A percentile compares a stretch with the other conserved stretches of the same genome.
These are phyloP conservation scores for Toxicodendron radicans DNA, from an alignment of 345 rosid genomes.

Conservation along the genomic window DNA sequence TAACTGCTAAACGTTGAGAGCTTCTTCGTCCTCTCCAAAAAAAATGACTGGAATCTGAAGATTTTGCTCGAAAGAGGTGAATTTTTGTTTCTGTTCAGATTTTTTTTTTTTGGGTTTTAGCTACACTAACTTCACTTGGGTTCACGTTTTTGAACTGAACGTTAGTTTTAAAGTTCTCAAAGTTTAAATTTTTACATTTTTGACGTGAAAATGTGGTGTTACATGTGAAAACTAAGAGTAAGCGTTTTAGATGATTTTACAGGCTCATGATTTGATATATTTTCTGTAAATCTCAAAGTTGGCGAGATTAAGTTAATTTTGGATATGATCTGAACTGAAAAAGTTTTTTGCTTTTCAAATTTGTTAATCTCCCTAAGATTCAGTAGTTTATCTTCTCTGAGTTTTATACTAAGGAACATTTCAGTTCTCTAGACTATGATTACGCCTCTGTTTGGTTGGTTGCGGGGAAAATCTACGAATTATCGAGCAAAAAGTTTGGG, in stretches of 20 bases:
- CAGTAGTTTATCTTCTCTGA: not conserved
- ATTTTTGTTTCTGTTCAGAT: not conserved
- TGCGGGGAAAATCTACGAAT: conserved; percentile 24
- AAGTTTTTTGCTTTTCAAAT: not conserved
- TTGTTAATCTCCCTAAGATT: not conserved
- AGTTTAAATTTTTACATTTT: not conserved
- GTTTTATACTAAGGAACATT: not conserved
- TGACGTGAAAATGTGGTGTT: not conserved
- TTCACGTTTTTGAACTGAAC: not conserved
- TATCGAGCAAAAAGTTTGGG: not conserved
- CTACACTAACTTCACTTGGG: not conserved
- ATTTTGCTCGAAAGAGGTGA: conserved; percentile 5
- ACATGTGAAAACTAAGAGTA: not conserved
- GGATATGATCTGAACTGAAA: not conserved
- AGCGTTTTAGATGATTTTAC: not conserved
- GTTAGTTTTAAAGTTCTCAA: not conserved
- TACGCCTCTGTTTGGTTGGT: conserved; percentile 19
- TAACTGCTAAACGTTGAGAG: not conserved
- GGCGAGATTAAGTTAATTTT: not conserved
- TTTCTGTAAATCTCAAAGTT: not conserved
- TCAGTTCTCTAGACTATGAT: not conserved
- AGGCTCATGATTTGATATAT: not conserved
- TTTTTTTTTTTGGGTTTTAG: not conserved
- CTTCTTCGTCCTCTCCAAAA: not conserved
- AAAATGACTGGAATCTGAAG: conserved; percentile 5